Evolutionary conservation across 1,284 basidiomycete genomes (phyloP).

Genomic region (Pseudozyma sp.): DNA sequence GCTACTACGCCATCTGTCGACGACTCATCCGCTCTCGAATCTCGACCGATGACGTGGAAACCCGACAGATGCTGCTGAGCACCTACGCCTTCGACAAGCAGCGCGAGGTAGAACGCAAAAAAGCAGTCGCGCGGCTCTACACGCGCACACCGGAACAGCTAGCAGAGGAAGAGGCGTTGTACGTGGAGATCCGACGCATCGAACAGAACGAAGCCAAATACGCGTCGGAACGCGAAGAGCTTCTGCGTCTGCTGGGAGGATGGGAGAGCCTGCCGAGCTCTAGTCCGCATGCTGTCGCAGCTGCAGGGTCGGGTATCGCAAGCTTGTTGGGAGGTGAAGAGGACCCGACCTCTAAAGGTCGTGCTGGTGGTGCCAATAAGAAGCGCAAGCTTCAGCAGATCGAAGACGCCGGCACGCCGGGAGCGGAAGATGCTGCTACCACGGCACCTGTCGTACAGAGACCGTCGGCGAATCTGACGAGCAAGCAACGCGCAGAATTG

Average conservation of each 20-base stretch:
- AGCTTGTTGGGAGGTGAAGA: conserved; percentile 34
- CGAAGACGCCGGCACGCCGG: conserved; percentile 30
- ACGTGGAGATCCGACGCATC: conserved; percentile 90
- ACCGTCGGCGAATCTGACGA: conserved; percentile 36
- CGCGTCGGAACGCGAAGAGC: conserved; percentile 87
- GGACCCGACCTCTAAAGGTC: conserved; percentile 24
- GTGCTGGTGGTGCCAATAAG: conserved; percentile 33
- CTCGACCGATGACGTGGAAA: conserved; percentile 60
- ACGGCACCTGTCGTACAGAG: conserved; percentile 4
- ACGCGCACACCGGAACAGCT: conserved; percentile 87
- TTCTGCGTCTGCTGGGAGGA: conserved; percentile 79
- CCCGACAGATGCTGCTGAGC: conserved; percentile 61
- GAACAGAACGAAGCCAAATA: conserved; percentile 92
- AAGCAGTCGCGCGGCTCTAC: conserved; percentile 86
- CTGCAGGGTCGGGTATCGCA: conserved; percentile 61
- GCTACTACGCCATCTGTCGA: conserved; percentile 92
- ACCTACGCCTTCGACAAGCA: conserved; percentile 73
- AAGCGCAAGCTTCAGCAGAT: conserved; percentile 50
- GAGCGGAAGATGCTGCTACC: conserved; percentile 23
- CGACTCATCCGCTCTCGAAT: conserved; percentile 82
- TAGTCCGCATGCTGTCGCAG: conserved; percentile 55
- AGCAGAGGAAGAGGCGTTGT: conserved; percentile 94
- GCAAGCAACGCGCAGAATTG: conserved; percentile 57
- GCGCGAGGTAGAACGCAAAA: conserved; percentile 88
- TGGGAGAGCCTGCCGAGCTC: conserved; percentile 66